A percentile compares a stretch with the other conserved stretches of the same genome.
Evolutionary conservation across 352 stramenopile genomes (phyloP).

Genomic region (Phytophthora agathidicida): DNA sequence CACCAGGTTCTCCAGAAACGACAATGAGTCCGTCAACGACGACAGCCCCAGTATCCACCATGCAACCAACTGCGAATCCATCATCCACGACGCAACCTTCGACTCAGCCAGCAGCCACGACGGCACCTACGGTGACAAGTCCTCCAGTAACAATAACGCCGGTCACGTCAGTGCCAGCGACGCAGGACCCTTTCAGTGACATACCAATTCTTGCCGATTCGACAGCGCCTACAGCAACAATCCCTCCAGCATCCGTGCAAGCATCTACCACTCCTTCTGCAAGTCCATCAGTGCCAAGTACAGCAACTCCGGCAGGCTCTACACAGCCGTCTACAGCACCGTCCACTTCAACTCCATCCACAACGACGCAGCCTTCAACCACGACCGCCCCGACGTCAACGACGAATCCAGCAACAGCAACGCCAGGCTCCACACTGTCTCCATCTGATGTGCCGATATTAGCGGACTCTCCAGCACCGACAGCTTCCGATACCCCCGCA

Average conservation of each 20-base stretch:
- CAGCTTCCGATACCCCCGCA: constrained; percentile 1
- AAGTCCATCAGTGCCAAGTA: background rate
- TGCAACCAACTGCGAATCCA: background rate
- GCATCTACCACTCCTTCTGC: no score
- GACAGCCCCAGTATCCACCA: constrained; percentile 7
- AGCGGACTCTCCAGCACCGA: no score
- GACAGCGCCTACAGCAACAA: background rate
- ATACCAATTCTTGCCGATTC: constrained; percentile 18
- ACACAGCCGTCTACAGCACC: no score
- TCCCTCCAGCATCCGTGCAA: background rate
- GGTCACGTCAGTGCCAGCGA: constrained; percentile 5
- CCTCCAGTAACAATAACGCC: background rate
- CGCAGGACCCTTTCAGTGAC: constrained; percentile 15
- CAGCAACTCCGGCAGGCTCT: constrained; percentile 1
- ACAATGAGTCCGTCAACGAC: constrained; percentile 1
- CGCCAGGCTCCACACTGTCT: no score
- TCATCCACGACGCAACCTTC: background rate
- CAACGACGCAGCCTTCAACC: no score
- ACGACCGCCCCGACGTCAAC: no score
- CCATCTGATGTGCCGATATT: no score
- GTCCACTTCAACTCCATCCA: no score
- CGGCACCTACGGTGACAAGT: constrained; percentile 3
- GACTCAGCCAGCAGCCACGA: background rate
- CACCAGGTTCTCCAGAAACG: constrained; percentile 5
- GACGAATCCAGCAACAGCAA: no score